These are phyloP conservation scores for Nitzschia inconspicua DNA, from an alignment of 108 stramenopile genomes.

Conservation along the genomic window DNA sequence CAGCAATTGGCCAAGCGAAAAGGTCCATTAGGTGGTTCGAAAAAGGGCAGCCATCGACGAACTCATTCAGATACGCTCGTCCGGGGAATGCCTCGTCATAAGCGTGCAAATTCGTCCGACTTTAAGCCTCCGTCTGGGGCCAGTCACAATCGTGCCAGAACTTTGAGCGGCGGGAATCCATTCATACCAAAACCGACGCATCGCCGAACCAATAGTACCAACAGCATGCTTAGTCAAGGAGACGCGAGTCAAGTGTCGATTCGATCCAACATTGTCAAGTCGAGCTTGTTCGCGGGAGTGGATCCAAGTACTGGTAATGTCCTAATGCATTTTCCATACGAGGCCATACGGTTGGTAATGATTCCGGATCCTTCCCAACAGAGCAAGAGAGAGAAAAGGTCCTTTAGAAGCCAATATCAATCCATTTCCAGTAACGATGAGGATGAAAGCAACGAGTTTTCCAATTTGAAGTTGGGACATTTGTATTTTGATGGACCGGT, in stretches of 20 bases:
- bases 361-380: slow-evolving; percentile 39
- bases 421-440: slow-evolving; percentile 8
- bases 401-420: slow-evolving; percentile 12
- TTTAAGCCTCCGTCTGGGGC: background rate
- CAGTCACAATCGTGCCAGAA: slow-evolving; percentile 5
- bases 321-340: slow-evolving; percentile 60
- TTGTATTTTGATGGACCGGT: slow-evolving; percentile 24
- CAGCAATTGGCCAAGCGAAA: background rate
- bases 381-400: background rate
- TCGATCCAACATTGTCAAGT: slow-evolving; percentile 57
- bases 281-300: slow-evolving; percentile 51
- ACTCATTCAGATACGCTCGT: slow-evolving; percentile 17
- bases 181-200: slow-evolving; percentile 8
- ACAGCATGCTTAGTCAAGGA: slow-evolving; percentile 6
- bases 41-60: slow-evolving; percentile 13
- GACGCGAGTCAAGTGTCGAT: slow-evolving; percentile 7
- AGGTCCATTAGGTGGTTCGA: background rate
- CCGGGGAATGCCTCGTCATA: background rate
- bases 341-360: slow-evolving; percentile 56
- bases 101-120: slow-evolving; percentile 13
- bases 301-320: slow-evolving; percentile 47
- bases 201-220: slow-evolving; percentile 12
- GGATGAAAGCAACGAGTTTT: slow-evolving; percentile 7
- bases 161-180: slow-evolving; percentile 5
- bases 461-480: slow-evolving; percentile 8